A percentile compares a stretch with the other conserved stretches of the same genome.
Evolutionary conservation across 306 rosid species (phyloP).

Genomic region (Fragaria iinumae): DNA sequence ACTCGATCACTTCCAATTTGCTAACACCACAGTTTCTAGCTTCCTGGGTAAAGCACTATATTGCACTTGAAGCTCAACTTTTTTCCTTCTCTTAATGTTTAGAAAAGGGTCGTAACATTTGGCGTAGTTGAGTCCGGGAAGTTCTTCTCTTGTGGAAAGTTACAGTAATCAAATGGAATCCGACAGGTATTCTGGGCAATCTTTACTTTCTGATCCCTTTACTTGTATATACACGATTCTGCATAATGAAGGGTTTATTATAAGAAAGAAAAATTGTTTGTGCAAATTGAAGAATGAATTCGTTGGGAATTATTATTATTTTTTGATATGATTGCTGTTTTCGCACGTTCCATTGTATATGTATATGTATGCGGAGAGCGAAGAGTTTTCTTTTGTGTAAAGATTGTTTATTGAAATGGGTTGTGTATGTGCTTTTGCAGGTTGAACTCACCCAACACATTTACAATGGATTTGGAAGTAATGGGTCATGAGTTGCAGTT

Average conservation of each 20-base stretch:
- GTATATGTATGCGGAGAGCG: neutral
- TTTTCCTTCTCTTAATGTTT: neutral
- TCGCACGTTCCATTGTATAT: neutral
- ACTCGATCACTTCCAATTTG: neutral
- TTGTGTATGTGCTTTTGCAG: slow-evolving; percentile 36
- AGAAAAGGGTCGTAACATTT: neutral
- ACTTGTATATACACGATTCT: neutral
- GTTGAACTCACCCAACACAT: slow-evolving; percentile 79
- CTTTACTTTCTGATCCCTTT: neutral
- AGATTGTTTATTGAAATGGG: neutral
- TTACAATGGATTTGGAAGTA: slow-evolving; percentile 78
- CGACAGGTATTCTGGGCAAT: slow-evolving; percentile 31
- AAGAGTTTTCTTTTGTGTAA: neutral
- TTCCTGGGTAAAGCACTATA: neutral
- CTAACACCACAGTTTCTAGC: neutral
- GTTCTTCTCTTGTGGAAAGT: neutral
- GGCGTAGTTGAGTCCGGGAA: neutral
- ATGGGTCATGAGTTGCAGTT: slow-evolving; percentile 82
- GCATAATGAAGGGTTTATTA: neutral
- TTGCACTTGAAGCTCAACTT: neutral
- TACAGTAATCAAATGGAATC: slow-evolving; percentile 35
- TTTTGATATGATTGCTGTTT: neutral
- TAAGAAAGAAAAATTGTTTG: too few relatives aligned
- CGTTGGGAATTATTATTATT: neutral
- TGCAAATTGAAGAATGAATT: neutral